Percentiles rank a stretch among this genome's conserved stretches.
phyloP scores from a whole-genome alignment of 129 eudicot genomes.

The Logfia minima region DNA sequence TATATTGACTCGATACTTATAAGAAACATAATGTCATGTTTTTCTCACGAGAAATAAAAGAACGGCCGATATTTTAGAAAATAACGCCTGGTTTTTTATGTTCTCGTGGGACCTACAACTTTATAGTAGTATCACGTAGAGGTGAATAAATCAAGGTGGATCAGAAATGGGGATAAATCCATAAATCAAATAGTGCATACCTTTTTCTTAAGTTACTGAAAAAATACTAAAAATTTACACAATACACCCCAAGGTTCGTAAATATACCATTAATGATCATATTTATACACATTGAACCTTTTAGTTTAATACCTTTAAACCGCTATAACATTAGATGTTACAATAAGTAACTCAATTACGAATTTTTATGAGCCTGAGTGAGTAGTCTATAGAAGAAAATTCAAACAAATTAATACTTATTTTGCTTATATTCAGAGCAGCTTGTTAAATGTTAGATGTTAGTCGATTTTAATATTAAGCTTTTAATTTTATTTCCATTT shows the following conservation, averaged over 20 bases:
- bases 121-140: neutral
- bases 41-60: neutral
- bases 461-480: too few species aligned
- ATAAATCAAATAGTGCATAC: conserved; percentile 6
- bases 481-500: too few species aligned
- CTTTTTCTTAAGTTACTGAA: neutral
- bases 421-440: too few species aligned
- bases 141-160: conserved; percentile 33
- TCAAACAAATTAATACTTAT: neutral
- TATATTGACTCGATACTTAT: too few species aligned
- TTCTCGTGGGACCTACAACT: conserved; percentile 22
- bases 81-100: neutral
- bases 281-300: neutral
- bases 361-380: too few species aligned
- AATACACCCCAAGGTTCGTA: neutral
- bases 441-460: too few species aligned
- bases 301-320: neutral
- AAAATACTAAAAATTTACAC: conserved; percentile 6
- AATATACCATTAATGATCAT: neutral
- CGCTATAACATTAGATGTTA: too few species aligned
- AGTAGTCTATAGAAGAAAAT: too few species aligned
- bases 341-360: neutral
- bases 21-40: conserved; percentile 11
- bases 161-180: conserved; percentile 12
- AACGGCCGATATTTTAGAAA: conserved; percentile 9